Base-by-base conservation (phyloP, 148 eudicot genomes). In the Rheum nobile region DNA sequence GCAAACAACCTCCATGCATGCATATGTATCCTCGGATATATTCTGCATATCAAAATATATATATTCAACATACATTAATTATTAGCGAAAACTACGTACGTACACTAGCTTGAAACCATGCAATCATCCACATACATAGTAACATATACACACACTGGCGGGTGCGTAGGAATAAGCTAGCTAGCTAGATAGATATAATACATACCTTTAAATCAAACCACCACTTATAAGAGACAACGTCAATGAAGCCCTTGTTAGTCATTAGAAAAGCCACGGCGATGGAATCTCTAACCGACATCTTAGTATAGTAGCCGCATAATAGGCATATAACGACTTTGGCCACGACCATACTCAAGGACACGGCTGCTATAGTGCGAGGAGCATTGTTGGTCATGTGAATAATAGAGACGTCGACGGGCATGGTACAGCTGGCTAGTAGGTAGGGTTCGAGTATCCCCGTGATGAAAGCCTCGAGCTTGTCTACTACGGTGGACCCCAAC, bases 401-500 rank as follows among this genome's bases (percentile, higher is more conserved):
- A 24, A 37, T 72, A 67, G 61, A 88, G 19, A 88, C 37, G 65
- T 90, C 77, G 1, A 86, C 84, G 55, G 84, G 80, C 71, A 90
- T 63, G 28, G 91, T 91, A 46, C 90, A 83, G 1, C 83, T 77
- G 24, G 93, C 81, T 14, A 89, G 52, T 32, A 84, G 84, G 5
- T 84, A 83, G 35, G 94, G 94, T 43, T 89, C 84, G 2, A 89
- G 77, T 26, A 91, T 46, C 61, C 84, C 79, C 0, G 84, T 76
- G 6, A 86, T 79, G 2, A 84, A 41, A 17, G 73, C 67, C 37
- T 89, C 88, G 11, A 91, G 83, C 81, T 84, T 91, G 0, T 75
- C 71, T 24, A 83, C 88, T 4, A 89, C 46, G 1, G 88, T 80
- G 0, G 85, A 80, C n/a, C 94, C 97, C 12, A 89, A 50, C 8